Conservation (phyloP, 768 basidiomycete species). For the Leccinum disarticulatum region DNA sequence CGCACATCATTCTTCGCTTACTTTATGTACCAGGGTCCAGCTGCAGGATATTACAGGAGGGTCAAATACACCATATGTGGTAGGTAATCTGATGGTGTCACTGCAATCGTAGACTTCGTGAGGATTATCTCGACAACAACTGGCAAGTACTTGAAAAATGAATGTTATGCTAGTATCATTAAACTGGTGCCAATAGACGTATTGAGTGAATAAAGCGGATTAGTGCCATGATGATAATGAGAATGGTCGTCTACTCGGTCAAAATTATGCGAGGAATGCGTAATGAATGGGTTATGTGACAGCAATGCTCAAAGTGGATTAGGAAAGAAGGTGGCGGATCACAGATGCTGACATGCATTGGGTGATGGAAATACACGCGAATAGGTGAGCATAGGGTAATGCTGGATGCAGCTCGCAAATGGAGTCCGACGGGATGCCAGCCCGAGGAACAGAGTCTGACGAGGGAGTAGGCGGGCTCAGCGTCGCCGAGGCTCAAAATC, state of each 20-base stretch:
- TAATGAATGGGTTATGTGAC: slow-evolving; percentile 39
- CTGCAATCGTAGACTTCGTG: slow-evolving; percentile 11
- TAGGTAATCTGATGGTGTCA: slow-evolving; percentile 2
- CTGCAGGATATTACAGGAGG: not conserved
- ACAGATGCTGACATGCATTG: slow-evolving; percentile 23
- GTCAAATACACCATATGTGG: not conserved
- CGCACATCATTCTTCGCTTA: slow-evolving; percentile 16
- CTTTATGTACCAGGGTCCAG: not conserved
- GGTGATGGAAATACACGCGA: slow-evolving; percentile 19
- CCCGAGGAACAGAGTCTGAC: slow-evolving; percentile 9
- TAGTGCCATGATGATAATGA: slow-evolving; percentile 33
- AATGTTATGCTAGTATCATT: slow-evolving; percentile 31
- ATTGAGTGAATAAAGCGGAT: slow-evolving; percentile 32
- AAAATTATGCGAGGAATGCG: slow-evolving; percentile 35
- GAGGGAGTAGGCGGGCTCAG: slow-evolving; percentile 25
- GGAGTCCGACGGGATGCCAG: slow-evolving; percentile 17
- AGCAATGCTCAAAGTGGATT: slow-evolving; percentile 34
- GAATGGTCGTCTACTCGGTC: slow-evolving; percentile 29
- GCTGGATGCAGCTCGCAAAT: slow-evolving; percentile 5
- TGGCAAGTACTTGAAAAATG: slow-evolving; percentile 23
- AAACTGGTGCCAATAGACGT: slow-evolving; percentile 28
- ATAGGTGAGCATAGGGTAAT: slow-evolving; percentile 11
- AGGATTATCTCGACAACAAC: slow-evolving; percentile 7
- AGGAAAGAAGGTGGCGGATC: slow-evolving; percentile 27
- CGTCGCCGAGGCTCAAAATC: slow-evolving; percentile 52